Percentiles rank a stretch among this genome's conserved stretches.
These are phyloP conservation scores for Pseudopediastrum boryanum DNA, from an alignment of 139 green algal species.

Conservation along the genomic window DNA sequence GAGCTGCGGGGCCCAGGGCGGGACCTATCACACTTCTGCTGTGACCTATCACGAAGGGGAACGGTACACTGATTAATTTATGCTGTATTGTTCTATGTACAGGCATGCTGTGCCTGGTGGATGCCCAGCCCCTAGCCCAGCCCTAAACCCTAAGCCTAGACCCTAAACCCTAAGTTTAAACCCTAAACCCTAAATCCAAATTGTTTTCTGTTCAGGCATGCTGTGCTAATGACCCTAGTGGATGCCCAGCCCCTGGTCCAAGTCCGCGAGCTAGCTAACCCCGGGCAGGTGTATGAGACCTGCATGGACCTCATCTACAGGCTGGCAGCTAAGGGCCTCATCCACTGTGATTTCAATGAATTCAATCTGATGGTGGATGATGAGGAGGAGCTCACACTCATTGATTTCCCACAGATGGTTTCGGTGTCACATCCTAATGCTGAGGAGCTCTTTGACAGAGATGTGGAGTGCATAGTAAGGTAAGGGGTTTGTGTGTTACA, in stretches of 20 bases:
- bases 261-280: constrained; percentile 67
- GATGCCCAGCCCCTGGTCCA: constrained; percentile 82
- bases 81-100: too few species aligned
- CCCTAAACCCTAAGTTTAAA: too few species aligned
- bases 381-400: constrained; percentile 85
- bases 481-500: constrained; percentile 17
- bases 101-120: too few species aligned
- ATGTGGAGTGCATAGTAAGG: constrained; percentile 89
- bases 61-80: too few species aligned
- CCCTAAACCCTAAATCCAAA: too few species aligned
- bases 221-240: constrained; percentile 93
- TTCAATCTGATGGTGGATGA: constrained; percentile 91
- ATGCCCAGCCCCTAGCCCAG: too few species aligned
- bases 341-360: constrained; percentile 99
- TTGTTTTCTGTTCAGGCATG: too few species aligned
- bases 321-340: constrained; percentile 81
- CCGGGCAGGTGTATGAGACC: constrained; percentile 73
- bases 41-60: too few species aligned
- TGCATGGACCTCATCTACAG: constrained; percentile 83
- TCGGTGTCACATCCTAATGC: constrained; percentile 90
- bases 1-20: too few species aligned
- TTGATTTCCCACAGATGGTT: constrained; percentile 99
- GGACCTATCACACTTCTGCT: too few species aligned
- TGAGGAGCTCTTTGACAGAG: constrained; percentile 91
- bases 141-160: too few species aligned